These are phyloP conservation scores for Arthrobotrys musiformis DNA, from an alignment of 2,329 filamentous ascomycete species.

Conservation along the genomic window DNA sequence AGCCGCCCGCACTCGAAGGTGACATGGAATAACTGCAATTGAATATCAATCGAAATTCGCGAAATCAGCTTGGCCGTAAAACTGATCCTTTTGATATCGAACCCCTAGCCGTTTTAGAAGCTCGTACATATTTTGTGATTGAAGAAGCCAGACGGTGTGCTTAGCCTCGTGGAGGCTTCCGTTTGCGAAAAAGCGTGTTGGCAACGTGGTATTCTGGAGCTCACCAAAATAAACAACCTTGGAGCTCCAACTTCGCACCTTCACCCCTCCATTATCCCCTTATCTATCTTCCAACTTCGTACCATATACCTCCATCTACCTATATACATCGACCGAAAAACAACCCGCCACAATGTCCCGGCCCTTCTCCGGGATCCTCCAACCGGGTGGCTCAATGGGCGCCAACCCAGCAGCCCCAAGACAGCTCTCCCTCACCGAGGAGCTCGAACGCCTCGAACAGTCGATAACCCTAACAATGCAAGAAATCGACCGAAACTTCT, in stretches of 20 bases:
- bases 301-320: not conserved
- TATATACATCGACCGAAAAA: not conserved
- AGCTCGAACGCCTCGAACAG: constrained; percentile 94
- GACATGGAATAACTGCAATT: too few relatives aligned
- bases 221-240: constrained; percentile 26
- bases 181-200: constrained; percentile 9
- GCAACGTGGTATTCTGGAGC: constrained; percentile 30
- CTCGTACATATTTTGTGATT: too few relatives aligned
- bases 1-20: too few relatives aligned
- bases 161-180: not conserved
- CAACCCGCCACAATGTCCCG: constrained; percentile 29
- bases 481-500: constrained; percentile 99
- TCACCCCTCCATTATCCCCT: not conserved
- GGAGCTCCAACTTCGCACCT: not conserved
- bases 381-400: constrained; percentile 41
- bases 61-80: too few relatives aligned
- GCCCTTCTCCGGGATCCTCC: constrained; percentile 47
- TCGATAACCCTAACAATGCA: constrained; percentile 95
- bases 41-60: too few relatives aligned
- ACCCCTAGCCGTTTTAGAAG: too few relatives aligned
- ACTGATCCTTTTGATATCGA: too few relatives aligned
- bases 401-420: constrained; percentile 19
- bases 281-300: not conserved
- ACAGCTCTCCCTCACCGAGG: constrained; percentile 83
- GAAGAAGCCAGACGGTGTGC: too few relatives aligned